These are phyloP conservation scores for Cercis canadensis DNA, from an alignment of 306 rosid species.

Conservation along the genomic window DNA sequence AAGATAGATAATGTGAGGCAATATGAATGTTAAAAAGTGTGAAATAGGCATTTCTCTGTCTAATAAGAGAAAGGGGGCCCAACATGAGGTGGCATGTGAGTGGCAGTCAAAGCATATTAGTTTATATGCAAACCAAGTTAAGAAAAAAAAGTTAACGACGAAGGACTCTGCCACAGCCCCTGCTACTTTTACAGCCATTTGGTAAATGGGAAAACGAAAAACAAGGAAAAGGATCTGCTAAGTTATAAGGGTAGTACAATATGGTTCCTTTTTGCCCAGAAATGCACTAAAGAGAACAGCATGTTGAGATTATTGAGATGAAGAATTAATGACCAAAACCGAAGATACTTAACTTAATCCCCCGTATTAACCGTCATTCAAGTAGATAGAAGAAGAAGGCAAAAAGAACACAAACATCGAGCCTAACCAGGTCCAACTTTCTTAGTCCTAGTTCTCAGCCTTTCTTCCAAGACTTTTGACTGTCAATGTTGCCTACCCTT, in stretches of 20 bases:
- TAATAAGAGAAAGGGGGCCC: constrained; percentile 28
- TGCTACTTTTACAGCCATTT: constrained; percentile 32
- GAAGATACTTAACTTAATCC: neutral
- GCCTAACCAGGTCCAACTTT: no score
- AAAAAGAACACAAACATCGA: no score
- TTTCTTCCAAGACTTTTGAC: no score
- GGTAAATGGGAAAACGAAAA: constrained; percentile 21
- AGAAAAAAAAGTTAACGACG: neutral
- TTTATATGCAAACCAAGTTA: constrained; percentile 30
- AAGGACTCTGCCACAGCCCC: constrained; percentile 34
- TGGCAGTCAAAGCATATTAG: constrained; percentile 37
- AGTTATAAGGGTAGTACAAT: constrained; percentile 12
- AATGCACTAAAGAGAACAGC: constrained; percentile 3
- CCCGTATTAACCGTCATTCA: no score
- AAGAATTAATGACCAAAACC: neutral
- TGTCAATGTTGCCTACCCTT: no score
- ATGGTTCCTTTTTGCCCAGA: neutral
- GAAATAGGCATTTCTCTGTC: neutral
- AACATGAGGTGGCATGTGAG: constrained; percentile 30
- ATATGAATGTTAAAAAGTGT: neutral
- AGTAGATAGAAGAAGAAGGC: no score
- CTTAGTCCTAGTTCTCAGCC: no score
- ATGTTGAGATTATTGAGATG: no score
- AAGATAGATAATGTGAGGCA: neutral
- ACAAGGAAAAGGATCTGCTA: neutral